phyloP scores from a whole-genome alignment of 225 moss, liverwort and hornwort species.

The Asterella californica region DNA sequence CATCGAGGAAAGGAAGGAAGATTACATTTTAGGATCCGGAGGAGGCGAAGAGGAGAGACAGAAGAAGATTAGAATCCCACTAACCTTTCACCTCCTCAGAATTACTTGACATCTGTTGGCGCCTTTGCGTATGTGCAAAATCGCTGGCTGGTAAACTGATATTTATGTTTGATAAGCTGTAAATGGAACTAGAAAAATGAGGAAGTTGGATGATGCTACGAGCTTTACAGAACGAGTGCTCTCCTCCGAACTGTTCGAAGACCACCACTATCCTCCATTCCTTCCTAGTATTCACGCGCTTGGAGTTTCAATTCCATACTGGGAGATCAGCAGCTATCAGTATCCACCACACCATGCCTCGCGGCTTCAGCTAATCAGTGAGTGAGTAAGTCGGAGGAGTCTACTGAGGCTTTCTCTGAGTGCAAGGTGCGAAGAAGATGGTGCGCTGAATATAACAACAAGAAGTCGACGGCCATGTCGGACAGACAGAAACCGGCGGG shows the following conservation, averaged over 20 bases:
- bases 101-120: background rate
- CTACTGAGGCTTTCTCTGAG: background rate
- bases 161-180: background rate
- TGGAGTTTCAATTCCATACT: background rate
- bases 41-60: background rate
- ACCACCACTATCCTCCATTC: background rate
- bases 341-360: background rate
- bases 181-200: background rate
- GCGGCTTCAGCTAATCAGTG: background rate
- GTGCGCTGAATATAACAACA: background rate
- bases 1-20: background rate
- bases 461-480: constrained; percentile 2
- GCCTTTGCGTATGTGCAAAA: background rate
- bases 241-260: background rate
- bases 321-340: background rate
- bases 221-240: background rate
- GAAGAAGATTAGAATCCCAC: background rate
- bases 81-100: background rate
- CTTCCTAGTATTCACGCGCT: background rate
- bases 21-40: background rate
- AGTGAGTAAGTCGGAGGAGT: background rate
- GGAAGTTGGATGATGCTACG: background rate
- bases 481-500: background rate
- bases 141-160: background rate
- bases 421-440: background rate